Evolutionary conservation across 345 rosid genomes (phyloP), one percentile per base, ranked within the genome.

Genomic region (Brassica juncea): DNA sequence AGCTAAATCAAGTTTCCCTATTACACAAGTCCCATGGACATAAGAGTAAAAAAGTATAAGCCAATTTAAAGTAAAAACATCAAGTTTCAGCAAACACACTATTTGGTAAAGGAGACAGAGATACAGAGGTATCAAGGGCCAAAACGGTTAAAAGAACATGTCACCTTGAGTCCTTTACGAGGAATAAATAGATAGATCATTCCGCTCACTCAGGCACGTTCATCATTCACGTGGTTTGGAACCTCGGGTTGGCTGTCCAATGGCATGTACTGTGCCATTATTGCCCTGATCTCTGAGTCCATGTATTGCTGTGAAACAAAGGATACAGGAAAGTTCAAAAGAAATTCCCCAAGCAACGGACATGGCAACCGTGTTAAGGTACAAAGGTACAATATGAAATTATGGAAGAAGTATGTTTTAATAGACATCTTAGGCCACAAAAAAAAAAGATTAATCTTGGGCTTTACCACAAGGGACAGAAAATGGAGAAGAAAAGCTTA

Each of bases 231-330:
- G 42, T 90, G 94, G 75, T 87, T 90, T 1, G 84, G 92, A 64
- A 85, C 85, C 81, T 89, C 97, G 0, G 88, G 70, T 78, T 94
- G 99, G 82, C 94, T 92, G 52, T 94, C 97, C 39, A 92, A 84
- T 31, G 98, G 98, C 98, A 94, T 94, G 83, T 94, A 94, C 82
- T 94, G 98, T 15, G 99, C 97, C 99, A 94, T 92, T 74, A 94
- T 94, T 14, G 97, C 97, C 79, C 97, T 87, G 80, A 94, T 94
- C 85, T 94, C 99, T 1, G 97, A 92, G 83, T 94, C 97, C 99
- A 94, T 94, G 91, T 94, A 92, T 21, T 85, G 87, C 99, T 94
- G 94, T 81, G 76, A 67, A 57, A 67, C 69, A 31, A 75, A 11
- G 19, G 47, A 44, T 32, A 67, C 4, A 72, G 10, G 12, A 37